A percentile compares a stretch with the other conserved stretches of the same genome.
Conservation (phyloP, 257 asterid species). For the Solanum chaucha region DNA sequence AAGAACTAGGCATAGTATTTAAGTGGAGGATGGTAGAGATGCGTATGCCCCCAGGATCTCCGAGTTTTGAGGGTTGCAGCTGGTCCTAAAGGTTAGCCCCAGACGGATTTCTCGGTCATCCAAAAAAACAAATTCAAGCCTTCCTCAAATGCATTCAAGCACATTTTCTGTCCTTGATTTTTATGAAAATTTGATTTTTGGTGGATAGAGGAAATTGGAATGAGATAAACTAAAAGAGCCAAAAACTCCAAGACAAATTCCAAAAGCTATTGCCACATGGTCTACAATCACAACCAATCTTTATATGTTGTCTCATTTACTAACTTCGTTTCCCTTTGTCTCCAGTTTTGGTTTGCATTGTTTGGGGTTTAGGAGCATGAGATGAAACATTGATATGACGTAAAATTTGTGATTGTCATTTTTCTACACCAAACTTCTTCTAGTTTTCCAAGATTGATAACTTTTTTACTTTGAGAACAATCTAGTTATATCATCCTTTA, state of each 20-base stretch:
- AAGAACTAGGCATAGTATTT: not conserved
- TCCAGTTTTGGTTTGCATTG: not conserved
- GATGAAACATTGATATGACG: not conserved
- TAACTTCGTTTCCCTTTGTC: not conserved
- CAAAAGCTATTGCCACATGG: slow-evolving; percentile 6
- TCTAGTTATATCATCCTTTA: not conserved
- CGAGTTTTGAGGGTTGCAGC: not conserved
- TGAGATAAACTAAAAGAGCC: slow-evolving; percentile 13
- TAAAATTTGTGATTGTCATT: not conserved
- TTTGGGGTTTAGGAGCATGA: not conserved
- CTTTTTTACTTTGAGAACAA: not conserved
- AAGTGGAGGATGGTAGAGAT: not conserved
- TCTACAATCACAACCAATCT: slow-evolving; percentile 13
- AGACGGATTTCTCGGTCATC: not conserved
- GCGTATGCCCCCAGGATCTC: not conserved
- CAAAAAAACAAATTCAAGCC: not conserved
- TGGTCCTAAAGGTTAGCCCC: not conserved
- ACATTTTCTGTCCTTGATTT: not conserved
- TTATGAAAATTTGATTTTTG: not conserved
- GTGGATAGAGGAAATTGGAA: not conserved
- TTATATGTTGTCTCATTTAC: slow-evolving; percentile 5
- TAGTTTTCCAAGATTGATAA: not conserved
- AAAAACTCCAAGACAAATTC: slow-evolving; percentile 20
- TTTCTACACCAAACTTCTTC: not conserved
- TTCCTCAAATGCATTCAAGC: not conserved